These are phyloP conservation scores for Verbena officinalis DNA, from an alignment of 257 asterid species.

Conservation along the genomic window DNA sequence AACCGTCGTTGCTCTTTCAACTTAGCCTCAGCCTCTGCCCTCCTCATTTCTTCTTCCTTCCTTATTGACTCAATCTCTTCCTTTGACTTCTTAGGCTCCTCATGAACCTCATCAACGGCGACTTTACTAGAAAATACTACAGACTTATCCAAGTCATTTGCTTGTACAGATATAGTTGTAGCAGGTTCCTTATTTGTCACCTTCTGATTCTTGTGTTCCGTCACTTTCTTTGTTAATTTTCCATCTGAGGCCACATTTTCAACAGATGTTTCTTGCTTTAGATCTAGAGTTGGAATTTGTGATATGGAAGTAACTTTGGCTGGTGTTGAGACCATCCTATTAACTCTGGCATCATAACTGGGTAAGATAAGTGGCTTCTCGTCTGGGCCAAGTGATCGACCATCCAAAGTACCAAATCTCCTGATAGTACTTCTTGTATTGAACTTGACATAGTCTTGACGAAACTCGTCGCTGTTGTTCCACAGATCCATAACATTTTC, in stretches of 20 bases:
- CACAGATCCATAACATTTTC: slow-evolving; percentile 72
- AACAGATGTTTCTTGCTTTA: slow-evolving; percentile 36
- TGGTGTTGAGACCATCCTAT: slow-evolving; percentile 37
- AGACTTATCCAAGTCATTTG: slow-evolving; percentile 37
- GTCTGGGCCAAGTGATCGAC: slow-evolving; percentile 84
- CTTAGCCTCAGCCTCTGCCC: slow-evolving; percentile 54
- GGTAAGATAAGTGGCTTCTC: slow-evolving; percentile 70
- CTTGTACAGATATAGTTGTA: slow-evolving; percentile 29
- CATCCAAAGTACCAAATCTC: slow-evolving; percentile 91
- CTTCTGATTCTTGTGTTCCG: slow-evolving; percentile 38
- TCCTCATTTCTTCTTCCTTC: slow-evolving; percentile 62
- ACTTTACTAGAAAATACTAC: slow-evolving; percentile 30
- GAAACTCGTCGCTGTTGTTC: slow-evolving; percentile 69
- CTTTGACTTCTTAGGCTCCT: slow-evolving; percentile 44
- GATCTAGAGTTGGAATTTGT: slow-evolving; percentile 39
- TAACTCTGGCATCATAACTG: slow-evolving; percentile 46
- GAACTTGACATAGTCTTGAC: slow-evolving; percentile 61
- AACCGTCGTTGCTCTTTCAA: slow-evolving; percentile 75
- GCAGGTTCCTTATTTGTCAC: slow-evolving; percentile 29
- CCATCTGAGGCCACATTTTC: slow-evolving; percentile 28
- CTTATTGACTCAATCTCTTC: slow-evolving; percentile 63
- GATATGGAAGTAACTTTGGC: slow-evolving; percentile 33
- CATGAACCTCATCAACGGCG: slow-evolving; percentile 32
- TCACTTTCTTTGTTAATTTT: slow-evolving; percentile 27
- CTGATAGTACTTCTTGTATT: slow-evolving; percentile 67